Base-by-base conservation (phyloP, 1,284 basidiomycete species). In the Tilletiaria anomala region DNA sequence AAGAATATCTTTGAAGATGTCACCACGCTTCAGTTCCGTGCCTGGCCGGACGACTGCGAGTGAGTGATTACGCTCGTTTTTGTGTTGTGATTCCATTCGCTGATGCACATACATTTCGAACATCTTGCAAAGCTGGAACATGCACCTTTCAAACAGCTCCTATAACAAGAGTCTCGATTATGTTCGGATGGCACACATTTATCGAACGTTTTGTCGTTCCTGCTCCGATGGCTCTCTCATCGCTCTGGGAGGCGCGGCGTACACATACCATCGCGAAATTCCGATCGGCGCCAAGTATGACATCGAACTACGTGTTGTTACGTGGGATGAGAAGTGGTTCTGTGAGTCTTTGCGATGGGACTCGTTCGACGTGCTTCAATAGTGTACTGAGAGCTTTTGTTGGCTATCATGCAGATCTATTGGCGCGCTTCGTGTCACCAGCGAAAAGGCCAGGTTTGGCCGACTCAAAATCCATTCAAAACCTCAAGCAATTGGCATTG, bases 241-340 rank as follows among this genome's bases (percentile, higher is more conserved):
- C 5, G 34, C 20, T 26, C 29, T 42, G 12, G 36, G 36, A 18
- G 26, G 26, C 26, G 26, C 26, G 8, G 26, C 8, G 8, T 29
- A 29, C 45, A 53, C 40, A 36, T 58, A 48, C 32, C 56, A 58
- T 35, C 40, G 40, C n/a, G 57, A 60, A 21, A 44, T 60, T 15
- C 55, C 56, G 8, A 24, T 54, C 24, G 35, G 56, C 16, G 41
- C 49, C 1, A 42, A 42, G 18, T 60, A 56, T 45, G 47, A 47
- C 4, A 43, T 58, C 21, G 37, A 43, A 11, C 47, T 51, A 33
- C 43, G 43, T 24, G 16, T 56, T 21, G 51, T 44, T 21, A 44
- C 48, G 1, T 60, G 58, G 58, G 56, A 60, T 37, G 49, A 58
- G 35, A 60, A 60, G 43, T 60, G 58, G 58, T 14, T 58, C 32